Conservation (phyloP, 192 early-diverging fungal species). For the Spizellomyces sp. region DNA sequence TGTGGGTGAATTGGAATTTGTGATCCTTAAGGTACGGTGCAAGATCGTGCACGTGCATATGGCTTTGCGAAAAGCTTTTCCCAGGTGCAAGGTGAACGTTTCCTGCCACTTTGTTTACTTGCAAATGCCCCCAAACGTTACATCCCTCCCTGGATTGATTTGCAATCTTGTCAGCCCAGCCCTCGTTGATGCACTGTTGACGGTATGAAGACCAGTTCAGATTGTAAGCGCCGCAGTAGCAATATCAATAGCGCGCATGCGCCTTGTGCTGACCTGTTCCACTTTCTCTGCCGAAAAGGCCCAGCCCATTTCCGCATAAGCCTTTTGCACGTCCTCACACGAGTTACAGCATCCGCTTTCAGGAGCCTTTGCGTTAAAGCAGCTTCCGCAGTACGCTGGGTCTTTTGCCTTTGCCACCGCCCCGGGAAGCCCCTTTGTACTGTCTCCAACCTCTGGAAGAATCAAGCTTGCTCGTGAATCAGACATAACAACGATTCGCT, state of each 20-base stretch:
- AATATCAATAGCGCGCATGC: too few relatives aligned
- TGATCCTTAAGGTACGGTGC: conserved; percentile 53
- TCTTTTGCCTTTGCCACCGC: conserved; percentile 22
- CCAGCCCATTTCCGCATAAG: conserved; percentile 85
- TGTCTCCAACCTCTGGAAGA: too few relatives aligned
- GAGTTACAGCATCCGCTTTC: conserved; percentile 89
- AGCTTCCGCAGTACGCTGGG: conserved; percentile 77
- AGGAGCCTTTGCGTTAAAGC: conserved; percentile 78
- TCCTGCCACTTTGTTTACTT: conserved; percentile 91
- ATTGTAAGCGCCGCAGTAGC: too few relatives aligned
- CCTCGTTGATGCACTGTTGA: conserved; percentile 78
- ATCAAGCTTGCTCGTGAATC: not conserved
- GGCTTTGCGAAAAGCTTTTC: conserved; percentile 67
- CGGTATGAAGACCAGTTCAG: not conserved
- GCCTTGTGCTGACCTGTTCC: too few relatives aligned
- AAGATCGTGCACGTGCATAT: conserved; percentile 82
- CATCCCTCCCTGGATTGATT: conserved; percentile 90
- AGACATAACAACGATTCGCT: too few relatives aligned
- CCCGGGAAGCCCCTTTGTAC: too few relatives aligned
- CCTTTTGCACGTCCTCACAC: conserved; percentile 86
- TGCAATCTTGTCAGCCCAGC: conserved; percentile 72
- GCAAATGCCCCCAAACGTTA: conserved; percentile 74
- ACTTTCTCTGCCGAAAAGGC: conserved; percentile 62
- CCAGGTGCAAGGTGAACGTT: conserved; percentile 95
- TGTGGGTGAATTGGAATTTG: conserved; percentile 80